These are phyloP conservation scores for Mucor mucedo DNA, from an alignment of 371 early-diverging fungal genomes.

Conservation along the genomic window DNA sequence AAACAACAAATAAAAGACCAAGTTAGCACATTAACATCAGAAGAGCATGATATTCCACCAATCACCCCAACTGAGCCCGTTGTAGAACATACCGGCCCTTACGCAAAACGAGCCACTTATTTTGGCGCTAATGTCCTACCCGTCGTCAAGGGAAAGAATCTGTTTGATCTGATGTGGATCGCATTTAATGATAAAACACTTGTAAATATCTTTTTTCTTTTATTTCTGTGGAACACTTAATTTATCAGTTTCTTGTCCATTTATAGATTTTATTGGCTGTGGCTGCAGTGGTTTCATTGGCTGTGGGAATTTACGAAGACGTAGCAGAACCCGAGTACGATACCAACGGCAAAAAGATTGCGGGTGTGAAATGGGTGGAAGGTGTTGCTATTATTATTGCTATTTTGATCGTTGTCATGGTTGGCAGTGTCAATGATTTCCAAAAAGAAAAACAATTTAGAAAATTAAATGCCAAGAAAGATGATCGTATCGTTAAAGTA, in stretches of 20 bases:
- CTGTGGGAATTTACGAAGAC: slow-evolving; percentile 88
- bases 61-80: neutral
- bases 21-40: neutral
- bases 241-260: neutral
- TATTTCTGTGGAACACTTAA: neutral
- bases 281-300: slow-evolving; percentile 88
- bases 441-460: slow-evolving; percentile 89
- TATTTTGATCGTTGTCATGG: slow-evolving; percentile 80
- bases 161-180: slow-evolving; percentile 79
- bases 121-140: slow-evolving; percentile 77
- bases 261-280: slow-evolving; percentile 73
- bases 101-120: slow-evolving; percentile 40
- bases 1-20: slow-evolving; percentile 3
- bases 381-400: slow-evolving; percentile 84
- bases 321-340: slow-evolving; percentile 52
- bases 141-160: slow-evolving; percentile 65
- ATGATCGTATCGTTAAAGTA: slow-evolving; percentile 78
- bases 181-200: slow-evolving; percentile 88
- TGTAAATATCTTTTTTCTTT: slow-evolving; percentile 36
- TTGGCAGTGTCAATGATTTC: slow-evolving; percentile 83
- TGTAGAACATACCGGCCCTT: slow-evolving; percentile 12
- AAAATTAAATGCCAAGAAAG: slow-evolving; percentile 82
- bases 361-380: slow-evolving; percentile 77
- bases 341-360: slow-evolving; percentile 36
- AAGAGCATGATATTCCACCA: too few relatives aligned